Base-by-base conservation (phyloP, 495 filamentous ascomycete species). In the Geopyxis carbonaria region DNA sequence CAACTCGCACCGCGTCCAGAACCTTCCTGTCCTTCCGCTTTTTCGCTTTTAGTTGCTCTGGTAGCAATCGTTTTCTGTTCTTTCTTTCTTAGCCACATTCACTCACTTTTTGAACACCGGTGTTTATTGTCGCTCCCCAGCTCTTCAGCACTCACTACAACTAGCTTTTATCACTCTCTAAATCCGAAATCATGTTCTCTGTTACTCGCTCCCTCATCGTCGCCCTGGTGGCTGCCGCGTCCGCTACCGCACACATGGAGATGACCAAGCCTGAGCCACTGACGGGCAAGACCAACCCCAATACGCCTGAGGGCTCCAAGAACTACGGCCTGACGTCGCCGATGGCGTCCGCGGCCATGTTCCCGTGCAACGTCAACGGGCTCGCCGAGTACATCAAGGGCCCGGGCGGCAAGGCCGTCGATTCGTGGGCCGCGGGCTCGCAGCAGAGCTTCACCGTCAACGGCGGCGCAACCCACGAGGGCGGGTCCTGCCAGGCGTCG, bases 331-430 rank as follows among this genome's bases (percentile, higher is more conserved):
- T 72, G 55, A 70, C 66, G 1, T 54, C 63, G 4, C 75, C 76
- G 9, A 51, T 48, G 24, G 40, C 39, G 3, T 46, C 40, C 28
- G 67, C 70, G 15, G 57, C 60, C 16, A 58, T 75, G 53, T 79
- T 64, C 51, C 71, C 75, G 3, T 80, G 76, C 67, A 78, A 78
- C 61, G 70, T n/a, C 72, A 78, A 50, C 67, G 71, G 15, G 59
- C 59, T n/a, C 60, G 67, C 27, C 31, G n/a, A n/a, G n/a, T n/a
- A n/a, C n/a, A n/a, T 74, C 31, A 61, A 58, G 34, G 66, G 60
- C 11, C 30, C 62, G 8, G 59, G 64, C 15, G 69, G 61, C 34
- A 46, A 47, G 14, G 39, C 65, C 7, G 62, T 64, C 2, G 66
- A 58, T 11, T 68, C 61, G 4, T 78, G 66, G 39, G 57, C 55